Evolutionary conservation across 345 rosid genomes (phyloP), one percentile per base, ranked within the genome.

Genomic region (Boechera retrofracta): DNA sequence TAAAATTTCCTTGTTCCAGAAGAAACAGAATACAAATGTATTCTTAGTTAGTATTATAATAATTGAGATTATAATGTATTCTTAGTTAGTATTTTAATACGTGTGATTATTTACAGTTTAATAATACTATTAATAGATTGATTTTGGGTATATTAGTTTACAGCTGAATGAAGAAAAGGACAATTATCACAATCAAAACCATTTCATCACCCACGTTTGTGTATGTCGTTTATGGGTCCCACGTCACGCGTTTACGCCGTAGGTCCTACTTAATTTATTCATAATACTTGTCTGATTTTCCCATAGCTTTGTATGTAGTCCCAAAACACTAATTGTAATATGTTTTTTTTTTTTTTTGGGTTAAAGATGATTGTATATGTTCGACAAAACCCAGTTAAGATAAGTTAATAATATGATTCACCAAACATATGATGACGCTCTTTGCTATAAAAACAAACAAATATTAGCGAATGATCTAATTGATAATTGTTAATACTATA

Each of bases 151-250:
- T 32, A 69, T 48, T 48, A 71, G 56, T 77, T 64, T 29, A 65
- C 61, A 71, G 81, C 67, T 57, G 72, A 77, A 48, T 10, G 77
- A 45, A 72, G 81, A 72, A 78, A 59, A 72, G 1, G 77, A 72
- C 77, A 78, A 18, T 62, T 64, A 77, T 71, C 72, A 47, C 48
- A 51, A 72, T 66, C 81, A 72, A 51, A 66, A 68, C 77, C 81
- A 72, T 72, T 77, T 72, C 77, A 78, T 78, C 77, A 72, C 81
- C 81, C 77, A 72, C 67, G 77, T 78, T 78, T 47, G 38, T 71
- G 51, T 71, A 77, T 72, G 65, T 47, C 67, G 42, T 56, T 21
- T n/a, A n/a, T 58, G 58, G 73, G 64, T 72, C 81, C 77, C 69
- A 24, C 1, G 13, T 67, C 74, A 72, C 73, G 77, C 81, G 81